Evolutionary conservation across 495 filamentous ascomycete genomes (phyloP), one percentile per base, ranked within the genome.

Genomic region (Podospora australis): DNA sequence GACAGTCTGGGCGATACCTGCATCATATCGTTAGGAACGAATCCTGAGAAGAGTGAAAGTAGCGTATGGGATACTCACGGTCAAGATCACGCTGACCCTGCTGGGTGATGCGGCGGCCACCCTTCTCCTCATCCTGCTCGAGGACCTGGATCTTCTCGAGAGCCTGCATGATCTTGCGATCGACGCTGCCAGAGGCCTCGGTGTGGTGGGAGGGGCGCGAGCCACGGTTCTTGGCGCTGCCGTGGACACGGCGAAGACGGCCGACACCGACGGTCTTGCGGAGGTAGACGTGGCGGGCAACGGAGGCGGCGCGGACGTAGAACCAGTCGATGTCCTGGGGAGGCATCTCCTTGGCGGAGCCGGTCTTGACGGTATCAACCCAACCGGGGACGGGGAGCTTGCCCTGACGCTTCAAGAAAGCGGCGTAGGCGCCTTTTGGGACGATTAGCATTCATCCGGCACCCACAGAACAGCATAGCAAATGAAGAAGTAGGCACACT

Each of bases 361-460:
- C 90, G 59, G 91, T 96, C 83, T 97, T 97, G 78, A 97, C 91
- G 66, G 91, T 95, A 67, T 97, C 91, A 71, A 95, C 89, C 91
- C 91, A 97, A 74, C 90, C 90, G 65, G 90, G 90, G 63, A 96
- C 94, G 64, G 87, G 89, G 58, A 97, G 88, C 79, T 96, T 96
- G 69, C 91, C 91, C 79, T 96, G 91, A 66, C 91, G 83, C 84
- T 97, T 97, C 80, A 97, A 73, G 81, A 97, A 97, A 70, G 83
- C 88, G 60, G 90, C 84, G 73, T 97, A 97, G 70, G 88, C 85
- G 53, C 78, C 71, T 55, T 22, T 23, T 8, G 1, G 2, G 10
- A 4, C 6, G 14, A 44, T 51, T 48, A 55, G 48, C 39, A n/a
- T n/a, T n/a, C n/a, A 30, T 17, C 39, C 14, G 6, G 17, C 30